Evolutionary conservation across 116 monocot species (phyloP).

Genomic region (Dioscorea cayenensis): DNA sequence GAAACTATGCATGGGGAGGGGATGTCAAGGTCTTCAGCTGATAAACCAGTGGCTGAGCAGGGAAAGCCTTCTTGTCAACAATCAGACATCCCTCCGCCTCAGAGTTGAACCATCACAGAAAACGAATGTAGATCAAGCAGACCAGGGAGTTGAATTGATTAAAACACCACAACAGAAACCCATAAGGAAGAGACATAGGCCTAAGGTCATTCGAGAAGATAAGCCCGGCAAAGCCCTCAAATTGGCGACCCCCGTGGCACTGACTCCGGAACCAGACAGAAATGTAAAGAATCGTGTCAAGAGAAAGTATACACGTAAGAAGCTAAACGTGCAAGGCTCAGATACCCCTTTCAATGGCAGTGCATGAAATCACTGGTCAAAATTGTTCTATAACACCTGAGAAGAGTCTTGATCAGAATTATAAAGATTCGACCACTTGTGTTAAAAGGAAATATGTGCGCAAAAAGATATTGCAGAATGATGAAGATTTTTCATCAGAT

Average conservation of each 20-base stretch:
- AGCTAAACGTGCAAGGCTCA: not conserved
- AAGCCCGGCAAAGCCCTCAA: conserved; percentile 27
- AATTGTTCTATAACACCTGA: not conserved
- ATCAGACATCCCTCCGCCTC: too few species aligned
- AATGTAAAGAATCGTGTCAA: not conserved
- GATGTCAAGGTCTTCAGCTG: not conserved
- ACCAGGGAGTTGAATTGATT: conserved; percentile 23
- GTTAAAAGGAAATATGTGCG: conserved; percentile 5
- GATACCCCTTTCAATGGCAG: not conserved
- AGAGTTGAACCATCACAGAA: not conserved
- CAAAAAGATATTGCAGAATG: conserved; percentile 5
- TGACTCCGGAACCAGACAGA: conserved; percentile 24
- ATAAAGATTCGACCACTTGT: not conserved
- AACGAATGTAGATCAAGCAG: conserved; percentile 3
- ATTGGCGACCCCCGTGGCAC: conserved; percentile 14
- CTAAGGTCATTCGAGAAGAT: conserved; percentile 43
- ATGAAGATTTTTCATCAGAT: not conserved
- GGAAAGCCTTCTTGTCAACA: too few species aligned
- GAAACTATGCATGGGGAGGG: not conserved
- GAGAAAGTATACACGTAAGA: conserved; percentile 4
- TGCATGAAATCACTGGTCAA: not conserved
- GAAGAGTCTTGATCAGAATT: not conserved
- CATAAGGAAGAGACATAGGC: conserved; percentile 45
- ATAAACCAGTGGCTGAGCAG: not conserved
- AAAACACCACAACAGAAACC: conserved; percentile 26